Conservation (phyloP, 257 asterid genomes). For the Vinca minor region DNA sequence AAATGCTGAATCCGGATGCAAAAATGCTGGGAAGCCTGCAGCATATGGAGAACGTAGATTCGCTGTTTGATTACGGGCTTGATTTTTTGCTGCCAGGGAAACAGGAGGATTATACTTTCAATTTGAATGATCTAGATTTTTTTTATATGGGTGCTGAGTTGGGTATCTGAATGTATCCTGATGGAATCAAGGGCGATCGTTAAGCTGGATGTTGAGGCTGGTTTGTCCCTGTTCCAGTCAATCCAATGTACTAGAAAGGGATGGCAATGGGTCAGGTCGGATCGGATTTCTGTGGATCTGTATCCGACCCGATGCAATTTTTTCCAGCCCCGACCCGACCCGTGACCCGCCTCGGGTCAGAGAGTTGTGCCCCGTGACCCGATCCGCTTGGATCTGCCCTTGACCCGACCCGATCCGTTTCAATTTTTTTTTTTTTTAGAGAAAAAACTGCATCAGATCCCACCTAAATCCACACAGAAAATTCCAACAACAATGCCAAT, state of each 20-base stretch:
- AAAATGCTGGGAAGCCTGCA: slow-evolving; percentile 2
- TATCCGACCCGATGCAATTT: too few species aligned
- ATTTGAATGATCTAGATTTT: slow-evolving; percentile 31
- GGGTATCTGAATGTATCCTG: slow-evolving; percentile 9
- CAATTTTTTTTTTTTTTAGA: too few species aligned
- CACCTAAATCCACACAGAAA: too few species aligned
- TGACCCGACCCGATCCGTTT: too few species aligned
- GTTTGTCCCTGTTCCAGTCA: not conserved
- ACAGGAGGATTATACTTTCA: slow-evolving; percentile 38
- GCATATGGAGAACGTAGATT: slow-evolving; percentile 10
- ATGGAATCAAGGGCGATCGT: not conserved
- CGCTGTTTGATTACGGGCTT: slow-evolving; percentile 27
- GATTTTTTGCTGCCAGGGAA: slow-evolving; percentile 61
- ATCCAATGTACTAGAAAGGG: not conserved
- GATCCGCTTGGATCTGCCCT: too few species aligned
- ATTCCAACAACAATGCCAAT: too few species aligned
- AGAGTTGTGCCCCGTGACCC: too few species aligned
- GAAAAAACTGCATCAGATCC: too few species aligned
- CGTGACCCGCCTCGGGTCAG: too few species aligned
- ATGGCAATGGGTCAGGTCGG: too few species aligned
- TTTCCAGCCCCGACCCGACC: too few species aligned
- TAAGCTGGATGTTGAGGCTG: not conserved
- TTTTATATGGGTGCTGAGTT: slow-evolving; percentile 28
- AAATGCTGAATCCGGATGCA: slow-evolving; percentile 9
- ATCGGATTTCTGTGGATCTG: too few species aligned